Percentiles rank a stretch among this genome's conserved stretches.
Conservation (phyloP, 306 rosid genomes). For the Cajanus cajan region DNA sequence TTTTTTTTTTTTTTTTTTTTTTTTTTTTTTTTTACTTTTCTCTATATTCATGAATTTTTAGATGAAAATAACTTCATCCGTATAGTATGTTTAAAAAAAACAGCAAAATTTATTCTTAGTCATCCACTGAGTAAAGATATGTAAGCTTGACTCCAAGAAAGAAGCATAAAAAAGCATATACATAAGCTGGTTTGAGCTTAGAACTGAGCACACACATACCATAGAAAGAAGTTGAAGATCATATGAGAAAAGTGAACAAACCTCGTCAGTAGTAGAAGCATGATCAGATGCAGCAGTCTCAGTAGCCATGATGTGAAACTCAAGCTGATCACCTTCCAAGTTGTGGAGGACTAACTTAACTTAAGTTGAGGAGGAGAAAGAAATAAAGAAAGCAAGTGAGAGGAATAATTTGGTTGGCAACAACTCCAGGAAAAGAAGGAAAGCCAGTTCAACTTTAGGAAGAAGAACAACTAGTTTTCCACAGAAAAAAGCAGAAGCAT, state of each 20-base stretch:
- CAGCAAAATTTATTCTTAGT: not conserved
- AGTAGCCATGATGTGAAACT: conserved; percentile 51
- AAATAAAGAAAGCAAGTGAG: conserved; percentile 29
- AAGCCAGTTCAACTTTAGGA: conserved; percentile 39
- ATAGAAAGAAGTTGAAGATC: conserved; percentile 25
- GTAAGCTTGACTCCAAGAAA: conserved; percentile 11
- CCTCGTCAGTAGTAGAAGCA: conserved; percentile 51
- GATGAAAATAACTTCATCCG: not conserved
- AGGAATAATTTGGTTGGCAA: conserved; percentile 65
- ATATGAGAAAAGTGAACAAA: conserved; percentile 28
- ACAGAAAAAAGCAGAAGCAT: conserved; percentile 39
- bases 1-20: too few species aligned
- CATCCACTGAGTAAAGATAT: conserved; percentile 13
- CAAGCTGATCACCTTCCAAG: conserved; percentile 20
- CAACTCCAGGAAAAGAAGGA: conserved; percentile 46
- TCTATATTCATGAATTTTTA: not conserved
- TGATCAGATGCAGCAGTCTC: conserved; percentile 44
- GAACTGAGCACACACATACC: not conserved
- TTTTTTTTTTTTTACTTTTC: too few species aligned
- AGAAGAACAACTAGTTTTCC: conserved; percentile 29
- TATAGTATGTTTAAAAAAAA: not conserved
- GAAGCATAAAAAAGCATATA: not conserved
- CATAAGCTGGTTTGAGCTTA: not conserved
- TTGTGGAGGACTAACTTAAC: not conserved
- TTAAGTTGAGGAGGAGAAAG: conserved; percentile 13